phyloP scores from a whole-genome alignment of 352 stramenopile genomes.

The Pythium brachiatum region DNA sequence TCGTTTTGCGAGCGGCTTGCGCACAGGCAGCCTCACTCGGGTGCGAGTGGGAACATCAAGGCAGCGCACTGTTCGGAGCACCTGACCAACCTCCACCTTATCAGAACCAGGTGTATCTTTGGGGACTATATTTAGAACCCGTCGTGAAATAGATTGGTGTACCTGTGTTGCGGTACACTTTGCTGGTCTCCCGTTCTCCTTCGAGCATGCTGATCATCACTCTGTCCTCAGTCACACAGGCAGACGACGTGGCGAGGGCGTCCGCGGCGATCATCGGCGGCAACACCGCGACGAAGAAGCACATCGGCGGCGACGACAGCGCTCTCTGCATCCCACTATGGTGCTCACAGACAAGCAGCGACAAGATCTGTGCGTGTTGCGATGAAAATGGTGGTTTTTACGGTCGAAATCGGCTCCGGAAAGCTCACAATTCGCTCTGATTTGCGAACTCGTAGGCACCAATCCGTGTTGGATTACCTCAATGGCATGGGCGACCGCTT shows the following conservation, averaged over 20 bases:
- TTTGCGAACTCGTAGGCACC: constrained; percentile 63
- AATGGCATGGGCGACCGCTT: constrained; percentile 88
- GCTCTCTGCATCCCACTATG: constrained; percentile 47
- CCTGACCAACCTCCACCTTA: background rate
- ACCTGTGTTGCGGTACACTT: constrained; percentile 14
- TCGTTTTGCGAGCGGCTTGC: background rate
- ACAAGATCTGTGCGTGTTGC: constrained; percentile 82
- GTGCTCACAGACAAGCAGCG: constrained; percentile 96
- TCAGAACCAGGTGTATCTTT: constrained; percentile 25
- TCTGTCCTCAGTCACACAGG: constrained; percentile 1
- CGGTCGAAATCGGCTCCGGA: background rate
- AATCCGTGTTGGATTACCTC: constrained; percentile 96
- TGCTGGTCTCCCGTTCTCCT: constrained; percentile 2
- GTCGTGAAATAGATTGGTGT: constrained; percentile 11
- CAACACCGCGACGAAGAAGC: constrained; percentile 1
- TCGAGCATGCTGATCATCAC: constrained; percentile 15
- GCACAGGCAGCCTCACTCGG: too few relatives aligned
- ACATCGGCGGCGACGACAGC: background rate
- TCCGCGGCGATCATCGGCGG: background rate
- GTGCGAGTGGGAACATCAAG: background rate
- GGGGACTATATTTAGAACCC: constrained; percentile 15
- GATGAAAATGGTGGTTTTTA: background rate
- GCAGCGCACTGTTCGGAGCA: background rate
- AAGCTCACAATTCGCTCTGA: background rate
- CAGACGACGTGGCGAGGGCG: constrained; percentile 7